Evolutionary conservation across 805 yeast species (phyloP), one percentile per base, ranked within the genome.

Genomic region (Priceomyces melissophilus): DNA sequence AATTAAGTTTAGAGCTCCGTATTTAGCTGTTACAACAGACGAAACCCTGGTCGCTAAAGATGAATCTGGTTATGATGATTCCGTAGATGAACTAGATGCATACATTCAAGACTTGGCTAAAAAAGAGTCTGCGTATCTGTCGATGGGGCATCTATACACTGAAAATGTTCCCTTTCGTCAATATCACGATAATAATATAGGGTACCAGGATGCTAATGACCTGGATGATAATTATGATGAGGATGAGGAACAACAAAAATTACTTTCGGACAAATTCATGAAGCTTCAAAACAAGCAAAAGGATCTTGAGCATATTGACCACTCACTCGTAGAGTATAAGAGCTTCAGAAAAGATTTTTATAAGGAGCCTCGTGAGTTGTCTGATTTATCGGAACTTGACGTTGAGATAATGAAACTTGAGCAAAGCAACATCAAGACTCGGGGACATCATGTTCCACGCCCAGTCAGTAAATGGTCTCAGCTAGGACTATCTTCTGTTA

Each of bases 401-500:
- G 79, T 83, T 1, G 71, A 71, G 1, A 71, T 68, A 5, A 53
- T 83, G 5, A 60, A 93, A 35, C 50, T 72, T 11, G 55, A 54
- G 9, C 53, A 80, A 32, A 89, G 81, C 44, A 82, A 84, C n/a
- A 81, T 88, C 26, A 76, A 76, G 37, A 79, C 87, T 2, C 61
- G 76, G 37, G 95, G 95, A 0, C 46, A 52, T 0, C 57, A 67
- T 31, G 73, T 78, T 32, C 81, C 84, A 1, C 69, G 71, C 17
- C 96, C 97, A 0, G 77, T 88, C 0, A 53, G 72, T 31, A 76
- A 78, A 40, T 91, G 97, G 95, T 70, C 84, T 2, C 91, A 87
- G 46, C 66, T 89, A 41, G 96, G 96, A 0, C 67, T 93, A 1
- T 83, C 95, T 0, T 62, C 78, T 0, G 68, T 73, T 1, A 70